Conservation (phyloP, 169 alveolate species). For the Cryptosporidium bovis region DNA sequence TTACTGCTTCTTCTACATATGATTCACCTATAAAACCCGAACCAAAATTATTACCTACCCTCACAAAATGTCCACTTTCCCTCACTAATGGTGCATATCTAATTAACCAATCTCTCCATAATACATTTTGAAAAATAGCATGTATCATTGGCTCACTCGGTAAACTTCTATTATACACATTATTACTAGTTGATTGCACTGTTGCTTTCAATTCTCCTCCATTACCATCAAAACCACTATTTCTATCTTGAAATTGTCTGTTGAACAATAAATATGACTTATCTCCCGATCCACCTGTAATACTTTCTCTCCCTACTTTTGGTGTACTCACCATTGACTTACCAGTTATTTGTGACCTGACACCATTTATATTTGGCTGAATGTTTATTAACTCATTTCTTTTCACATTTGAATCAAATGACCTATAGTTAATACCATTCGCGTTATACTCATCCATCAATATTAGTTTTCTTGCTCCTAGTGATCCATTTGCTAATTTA, state of each 20-base stretch:
- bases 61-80: slow-evolving; percentile 43
- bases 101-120: slow-evolving; percentile 73
- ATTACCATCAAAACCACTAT: background rate
- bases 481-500: no score
- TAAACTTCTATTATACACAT: slow-evolving; percentile 56
- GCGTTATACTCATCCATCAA: background rate
- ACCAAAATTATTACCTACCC: slow-evolving; percentile 53
- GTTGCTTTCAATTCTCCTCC: background rate
- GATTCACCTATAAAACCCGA: slow-evolving; percentile 69
- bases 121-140: slow-evolving; percentile 46
- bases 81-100: slow-evolving; percentile 74
- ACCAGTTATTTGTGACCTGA: slow-evolving; percentile 63
- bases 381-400: background rate
- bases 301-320: slow-evolving; percentile 46
- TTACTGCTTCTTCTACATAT: slow-evolving; percentile 68
- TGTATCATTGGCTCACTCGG: slow-evolving; percentile 44
- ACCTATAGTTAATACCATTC: background rate
- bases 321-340: slow-evolving; percentile 57
- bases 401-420: background rate
- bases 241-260: slow-evolving; percentile 17
- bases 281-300: slow-evolving; percentile 53
- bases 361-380: slow-evolving; percentile 43
- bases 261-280: slow-evolving; percentile 59
- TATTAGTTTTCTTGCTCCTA: slow-evolving; percentile 18
- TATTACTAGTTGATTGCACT: background rate